Conservation (phyloP, 2,329 filamentous ascomycete genomes). For the Pseudocercospora crystallina region DNA sequence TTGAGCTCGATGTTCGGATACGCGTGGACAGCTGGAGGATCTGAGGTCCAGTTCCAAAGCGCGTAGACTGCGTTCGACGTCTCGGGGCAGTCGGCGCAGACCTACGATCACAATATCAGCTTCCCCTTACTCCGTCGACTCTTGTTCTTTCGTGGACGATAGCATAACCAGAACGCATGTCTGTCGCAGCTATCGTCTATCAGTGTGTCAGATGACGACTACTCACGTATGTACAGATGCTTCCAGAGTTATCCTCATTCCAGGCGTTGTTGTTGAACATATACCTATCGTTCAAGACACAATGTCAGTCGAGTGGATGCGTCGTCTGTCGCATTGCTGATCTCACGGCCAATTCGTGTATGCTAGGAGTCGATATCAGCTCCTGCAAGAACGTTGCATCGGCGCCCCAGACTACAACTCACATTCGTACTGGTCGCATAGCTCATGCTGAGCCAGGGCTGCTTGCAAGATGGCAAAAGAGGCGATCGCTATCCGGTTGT, state of each 20-base stretch:
- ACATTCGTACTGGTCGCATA: constrained; percentile 11
- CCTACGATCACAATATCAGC: not conserved
- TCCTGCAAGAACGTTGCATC: too few relatives aligned
- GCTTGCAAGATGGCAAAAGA: constrained; percentile 1
- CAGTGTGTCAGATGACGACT: not conserved
- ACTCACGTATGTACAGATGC: constrained; percentile 17
- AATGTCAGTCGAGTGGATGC: too few relatives aligned
- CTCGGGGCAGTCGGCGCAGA: constrained; percentile 7
- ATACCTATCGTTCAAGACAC: too few relatives aligned
- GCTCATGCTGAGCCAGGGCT: constrained; percentile 7
- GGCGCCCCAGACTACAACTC: not conserved
- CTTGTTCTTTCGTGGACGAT: too few relatives aligned
- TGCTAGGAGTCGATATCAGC: too few relatives aligned
- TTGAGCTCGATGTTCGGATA: constrained; percentile 20
- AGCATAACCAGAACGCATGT: too few relatives aligned
- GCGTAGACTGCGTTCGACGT: constrained; percentile 8
- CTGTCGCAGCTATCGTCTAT: too few relatives aligned
- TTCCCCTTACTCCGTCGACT: too few relatives aligned
- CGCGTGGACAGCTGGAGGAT: constrained; percentile 14
- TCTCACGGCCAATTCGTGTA: too few relatives aligned
- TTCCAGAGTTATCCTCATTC: constrained; percentile 17
- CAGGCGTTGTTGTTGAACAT: constrained; percentile 20
- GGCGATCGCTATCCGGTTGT: constrained; percentile 1
- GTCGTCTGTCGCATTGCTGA: too few relatives aligned
- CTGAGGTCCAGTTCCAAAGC: constrained; percentile 17